These are phyloP conservation scores for Tetracladium maxilliforme DNA, from an alignment of 2,329 filamentous ascomycete genomes.

Conservation along the genomic window DNA sequence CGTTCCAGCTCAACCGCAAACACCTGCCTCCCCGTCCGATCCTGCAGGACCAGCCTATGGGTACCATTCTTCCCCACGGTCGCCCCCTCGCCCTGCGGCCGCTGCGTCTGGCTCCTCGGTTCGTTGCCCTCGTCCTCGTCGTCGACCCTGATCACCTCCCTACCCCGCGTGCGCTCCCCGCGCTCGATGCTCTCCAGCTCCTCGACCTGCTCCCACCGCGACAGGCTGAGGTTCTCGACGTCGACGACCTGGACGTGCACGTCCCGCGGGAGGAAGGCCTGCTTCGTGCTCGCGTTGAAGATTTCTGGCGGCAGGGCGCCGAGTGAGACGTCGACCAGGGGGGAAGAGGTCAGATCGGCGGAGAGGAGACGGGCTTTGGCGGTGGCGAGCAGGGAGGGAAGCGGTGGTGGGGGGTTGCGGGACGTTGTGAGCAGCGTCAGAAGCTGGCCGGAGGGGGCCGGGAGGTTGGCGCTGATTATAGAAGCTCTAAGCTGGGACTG, in stretches of 20 bases:
- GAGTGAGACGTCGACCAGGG: slow-evolving; percentile 26
- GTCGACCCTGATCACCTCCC: slow-evolving; percentile 45
- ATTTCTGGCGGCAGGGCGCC: slow-evolving; percentile 43
- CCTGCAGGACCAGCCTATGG: slow-evolving; percentile 78
- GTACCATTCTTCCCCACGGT: slow-evolving; percentile 19
- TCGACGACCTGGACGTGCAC: slow-evolving; percentile 66
- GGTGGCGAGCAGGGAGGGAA: slow-evolving; percentile 62
- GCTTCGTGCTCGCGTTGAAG: slow-evolving; percentile 34
- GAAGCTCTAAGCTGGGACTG: slow-evolving; percentile 7
- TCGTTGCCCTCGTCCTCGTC: slow-evolving; percentile 33
- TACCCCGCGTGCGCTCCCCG: slow-evolving; percentile 59
- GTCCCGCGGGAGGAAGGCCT: slow-evolving; percentile 62
- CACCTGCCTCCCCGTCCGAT: slow-evolving; percentile 52
- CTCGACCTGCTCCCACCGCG: slow-evolving; percentile 79
- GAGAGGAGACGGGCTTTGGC: slow-evolving; percentile 68
- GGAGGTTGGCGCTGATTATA: slow-evolving; percentile 7
- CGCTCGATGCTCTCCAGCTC: slow-evolving; percentile 59
- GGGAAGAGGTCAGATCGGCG: slow-evolving; percentile 55
- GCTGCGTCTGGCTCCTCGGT: slow-evolving; percentile 20
- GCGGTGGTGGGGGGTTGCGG: slow-evolving; percentile 29
- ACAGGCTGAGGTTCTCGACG: slow-evolving; percentile 67
- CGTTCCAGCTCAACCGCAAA: slow-evolving; percentile 59
- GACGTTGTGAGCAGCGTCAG: slow-evolving; percentile 33
- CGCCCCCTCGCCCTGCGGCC: slow-evolving; percentile 1
- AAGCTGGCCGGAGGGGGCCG: slow-evolving; percentile 7